Evolutionary conservation across 202 grass and related monocot species (phyloP), one percentile per base, ranked within the genome.

Genomic region (Alloteropsis angusta): DNA sequence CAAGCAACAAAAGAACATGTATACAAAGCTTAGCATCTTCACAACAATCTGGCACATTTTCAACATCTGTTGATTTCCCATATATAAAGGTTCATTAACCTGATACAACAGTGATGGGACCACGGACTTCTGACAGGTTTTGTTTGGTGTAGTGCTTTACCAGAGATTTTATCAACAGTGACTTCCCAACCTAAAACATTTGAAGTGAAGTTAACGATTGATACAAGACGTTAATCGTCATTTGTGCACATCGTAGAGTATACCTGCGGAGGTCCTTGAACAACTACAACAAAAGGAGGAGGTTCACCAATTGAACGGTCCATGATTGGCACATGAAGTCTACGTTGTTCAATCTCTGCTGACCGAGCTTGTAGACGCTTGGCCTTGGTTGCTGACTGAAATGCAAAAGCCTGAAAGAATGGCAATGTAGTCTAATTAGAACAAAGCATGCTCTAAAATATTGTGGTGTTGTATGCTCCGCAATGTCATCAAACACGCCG

Each of bases 91-190:
- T 68, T 73, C 28, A 55, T 36, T 72, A 72, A 93, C 96, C 96
- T 89, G 92, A 99, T 37, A 99, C 92, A 73, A 96, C 87, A 67
- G 92, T 99, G 76, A 99, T 95, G 57, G 96, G 96, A 49, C 96
- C 96, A 71, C 41, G 69, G 43, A 99, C 96, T 82, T 99, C 86
- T 18, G 89, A 83, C 45, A 99, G 63, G 83, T 99, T 99, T 59
- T 99, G 96, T 78, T 95, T 96, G 26, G 96, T 96, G 66, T 96
- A 99, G 73, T 91, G 92, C 54, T 99, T 99, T 61, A 99, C 89
- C 58, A 99, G 84, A 82, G 79, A 96, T 77, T 99, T 99, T 80
- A 99, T 93, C 76, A 99, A 73, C 60, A 99, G 71, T 16, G 96
- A 99, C 84, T 99, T 99, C 9, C 96, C 96, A 61, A 93, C 96